These are phyloP conservation scores for Diphasiastrum complanatum DNA, from an alignment of 83 land plant species.

Conservation along the genomic window DNA sequence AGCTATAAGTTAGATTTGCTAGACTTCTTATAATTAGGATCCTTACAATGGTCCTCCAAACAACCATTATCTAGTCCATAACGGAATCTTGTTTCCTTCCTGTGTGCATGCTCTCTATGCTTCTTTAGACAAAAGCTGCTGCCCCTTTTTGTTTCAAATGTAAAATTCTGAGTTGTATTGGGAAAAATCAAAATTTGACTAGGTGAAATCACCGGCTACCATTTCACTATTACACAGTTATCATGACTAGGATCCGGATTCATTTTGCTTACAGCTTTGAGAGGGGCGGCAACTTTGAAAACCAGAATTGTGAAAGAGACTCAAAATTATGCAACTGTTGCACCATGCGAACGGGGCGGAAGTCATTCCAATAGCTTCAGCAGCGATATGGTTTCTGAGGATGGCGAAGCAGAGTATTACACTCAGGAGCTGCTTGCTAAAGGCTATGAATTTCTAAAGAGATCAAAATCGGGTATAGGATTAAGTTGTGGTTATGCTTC, in stretches of 20 bases:
- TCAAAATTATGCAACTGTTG: slow-evolving; percentile 51
- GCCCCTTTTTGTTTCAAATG: too few species aligned
- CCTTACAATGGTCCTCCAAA: too few species aligned
- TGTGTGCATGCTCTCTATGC: too few species aligned
- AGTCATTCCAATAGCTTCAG: too few species aligned
- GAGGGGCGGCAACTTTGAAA: slow-evolving; percentile 91
- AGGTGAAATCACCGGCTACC: background rate
- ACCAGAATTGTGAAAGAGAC: slow-evolving; percentile 78
- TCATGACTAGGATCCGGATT: background rate
- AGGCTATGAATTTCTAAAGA: slow-evolving; percentile 82
- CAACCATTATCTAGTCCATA: too few species aligned
- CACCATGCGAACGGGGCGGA: slow-evolving; percentile 11
- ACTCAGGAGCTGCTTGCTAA: slow-evolving; percentile 66
- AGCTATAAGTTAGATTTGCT: too few species aligned
- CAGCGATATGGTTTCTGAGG: slow-evolving; percentile 32
- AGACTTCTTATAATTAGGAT: too few species aligned
- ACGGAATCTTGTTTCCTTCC: too few species aligned
- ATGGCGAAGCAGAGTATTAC: slow-evolving; percentile 64
- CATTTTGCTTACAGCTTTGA: slow-evolving; percentile 43
- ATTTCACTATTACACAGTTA: background rate
- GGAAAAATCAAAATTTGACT: background rate
- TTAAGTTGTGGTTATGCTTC: too few species aligned
- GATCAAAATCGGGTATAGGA: slow-evolving; percentile 68
- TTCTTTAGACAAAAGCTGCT: too few species aligned
- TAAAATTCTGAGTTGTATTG: too few species aligned